Percentiles rank a stretch among this genome's conserved stretches.
These are phyloP conservation scores for Talaromyces adpressus DNA, from an alignment of 495 filamentous ascomycete species.

Conservation along the genomic window DNA sequence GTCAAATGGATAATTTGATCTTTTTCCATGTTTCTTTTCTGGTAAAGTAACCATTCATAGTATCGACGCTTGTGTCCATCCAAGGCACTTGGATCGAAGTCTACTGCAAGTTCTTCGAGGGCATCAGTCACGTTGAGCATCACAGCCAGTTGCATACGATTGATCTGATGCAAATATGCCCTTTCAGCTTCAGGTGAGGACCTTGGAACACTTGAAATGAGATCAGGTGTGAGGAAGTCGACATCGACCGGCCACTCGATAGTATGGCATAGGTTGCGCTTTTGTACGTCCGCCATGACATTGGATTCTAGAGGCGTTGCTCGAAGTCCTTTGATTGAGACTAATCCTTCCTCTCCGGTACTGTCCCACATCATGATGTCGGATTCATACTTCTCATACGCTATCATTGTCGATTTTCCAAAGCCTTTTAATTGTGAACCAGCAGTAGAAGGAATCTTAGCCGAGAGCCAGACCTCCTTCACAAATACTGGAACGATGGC, in stretches of 20 bases:
- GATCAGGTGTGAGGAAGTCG: slow-evolving; percentile 14
- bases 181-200: not conserved
- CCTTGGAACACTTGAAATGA: slow-evolving; percentile 10
- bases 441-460: slow-evolving; percentile 14
- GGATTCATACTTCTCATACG: slow-evolving; percentile 18
- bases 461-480: slow-evolving; percentile 24
- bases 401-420: slow-evolving; percentile 10
- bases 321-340: slow-evolving; percentile 22
- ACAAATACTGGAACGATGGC: slow-evolving; percentile 21
- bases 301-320: slow-evolving; percentile 20
- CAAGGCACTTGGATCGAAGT: slow-evolving; percentile 11
- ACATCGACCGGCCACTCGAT: slow-evolving; percentile 20
- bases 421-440: slow-evolving; percentile 14
- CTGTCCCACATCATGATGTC: slow-evolving; percentile 17
- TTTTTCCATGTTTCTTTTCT: slow-evolving; percentile 5
- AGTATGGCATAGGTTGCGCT: slow-evolving; percentile 16
- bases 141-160: slow-evolving; percentile 18
- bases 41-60: slow-evolving; percentile 20
- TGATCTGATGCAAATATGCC: slow-evolving; percentile 11
- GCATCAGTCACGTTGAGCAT: slow-evolving; percentile 21
- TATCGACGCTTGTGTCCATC: slow-evolving; percentile 17
- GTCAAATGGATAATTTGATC: slow-evolving; percentile 19
- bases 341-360: slow-evolving; percentile 1
- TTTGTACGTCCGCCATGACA: slow-evolving; percentile 1
- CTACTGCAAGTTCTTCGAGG: slow-evolving; percentile 10